Evolutionary conservation across 805 yeast genomes (phyloP).

Genomic region (Lachancea dasiensis): DNA sequence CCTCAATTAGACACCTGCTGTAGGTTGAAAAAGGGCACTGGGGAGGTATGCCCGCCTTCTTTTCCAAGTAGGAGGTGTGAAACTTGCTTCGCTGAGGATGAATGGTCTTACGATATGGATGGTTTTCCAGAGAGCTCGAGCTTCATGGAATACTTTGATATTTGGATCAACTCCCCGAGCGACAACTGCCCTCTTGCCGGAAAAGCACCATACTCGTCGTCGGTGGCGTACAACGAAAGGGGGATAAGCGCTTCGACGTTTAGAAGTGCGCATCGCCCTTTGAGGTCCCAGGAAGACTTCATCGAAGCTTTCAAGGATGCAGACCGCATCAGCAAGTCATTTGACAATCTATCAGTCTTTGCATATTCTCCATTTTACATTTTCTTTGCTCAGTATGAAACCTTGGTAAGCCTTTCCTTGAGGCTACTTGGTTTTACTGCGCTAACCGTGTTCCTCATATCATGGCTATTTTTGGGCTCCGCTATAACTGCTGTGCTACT

Average conservation of each 20-base stretch:
- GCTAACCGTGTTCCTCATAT: slow-evolving; percentile 43
- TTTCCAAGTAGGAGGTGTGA: slow-evolving; percentile 69
- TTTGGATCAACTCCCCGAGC: slow-evolving; percentile 81
- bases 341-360: slow-evolving; percentile 57
- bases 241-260: slow-evolving; percentile 57
- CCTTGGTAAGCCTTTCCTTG: slow-evolving; percentile 56
- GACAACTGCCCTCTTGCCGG: slow-evolving; percentile 96
- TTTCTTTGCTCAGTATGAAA: slow-evolving; percentile 80
- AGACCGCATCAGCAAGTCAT: slow-evolving; percentile 54
- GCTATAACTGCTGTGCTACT: slow-evolving; percentile 51
- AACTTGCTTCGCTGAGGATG: slow-evolving; percentile 58
- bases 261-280: slow-evolving; percentile 72
- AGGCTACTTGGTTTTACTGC: slow-evolving; percentile 49
- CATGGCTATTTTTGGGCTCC: slow-evolving; percentile 63
- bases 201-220: slow-evolving; percentile 75
- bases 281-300: slow-evolving; percentile 78
- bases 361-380: slow-evolving; percentile 93
- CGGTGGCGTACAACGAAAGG: slow-evolving; percentile 43
- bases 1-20: slow-evolving; percentile 88
- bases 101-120: slow-evolving; percentile 67
- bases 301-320: slow-evolving; percentile 75
- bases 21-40: slow-evolving; percentile 49
- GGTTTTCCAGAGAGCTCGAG: slow-evolving; percentile 75
- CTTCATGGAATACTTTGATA: slow-evolving; percentile 63
- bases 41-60: slow-evolving; percentile 58